Conservation (phyloP, 2,329 filamentous ascomycete species). For the Orbilia brochopaga region DNA sequence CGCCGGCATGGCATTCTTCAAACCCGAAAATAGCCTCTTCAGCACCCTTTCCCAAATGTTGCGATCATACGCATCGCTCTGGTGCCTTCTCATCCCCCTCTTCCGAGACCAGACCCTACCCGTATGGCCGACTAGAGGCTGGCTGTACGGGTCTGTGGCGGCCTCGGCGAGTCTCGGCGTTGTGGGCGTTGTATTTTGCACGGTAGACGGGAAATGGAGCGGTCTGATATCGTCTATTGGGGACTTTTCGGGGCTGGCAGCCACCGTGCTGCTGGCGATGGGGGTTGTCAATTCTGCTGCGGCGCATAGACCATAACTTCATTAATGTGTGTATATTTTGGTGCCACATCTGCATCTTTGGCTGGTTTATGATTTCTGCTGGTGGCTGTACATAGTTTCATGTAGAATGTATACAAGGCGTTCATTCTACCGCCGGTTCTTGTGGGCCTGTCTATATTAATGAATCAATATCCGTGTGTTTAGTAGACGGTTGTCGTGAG, state of each 20-base stretch:
- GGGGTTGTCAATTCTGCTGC: not conserved
- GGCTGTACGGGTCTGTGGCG: not conserved
- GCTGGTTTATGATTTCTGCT: too few species aligned
- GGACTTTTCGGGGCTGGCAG: conserved; percentile 10
- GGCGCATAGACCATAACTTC: too few species aligned
- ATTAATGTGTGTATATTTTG: too few species aligned
- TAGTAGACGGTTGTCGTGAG: too few species aligned
- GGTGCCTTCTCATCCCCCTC: conserved; percentile 8
- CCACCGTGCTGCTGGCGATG: conserved; percentile 9
- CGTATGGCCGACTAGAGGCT: conserved; percentile 12
- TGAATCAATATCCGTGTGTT: too few species aligned
- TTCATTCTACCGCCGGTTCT: too few species aligned
- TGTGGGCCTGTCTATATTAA: too few species aligned
- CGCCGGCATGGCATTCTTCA: conserved; percentile 8
- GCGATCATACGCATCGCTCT: conserved; percentile 3
- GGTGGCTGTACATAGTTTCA: too few species aligned
- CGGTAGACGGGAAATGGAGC: conserved; percentile 3
- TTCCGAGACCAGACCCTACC: conserved; percentile 11
- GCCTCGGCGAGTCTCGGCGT: not conserved
- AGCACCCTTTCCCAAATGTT: conserved; percentile 3
- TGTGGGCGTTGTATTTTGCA: conserved; percentile 16
- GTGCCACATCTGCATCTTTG: too few species aligned
- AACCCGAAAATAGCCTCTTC: not conserved
- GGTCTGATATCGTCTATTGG: not conserved
- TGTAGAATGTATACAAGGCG: too few species aligned